Evolutionary conservation across 2,329 filamentous ascomycete species (phyloP).

Genomic region (Curvularia eragrostidis): DNA sequence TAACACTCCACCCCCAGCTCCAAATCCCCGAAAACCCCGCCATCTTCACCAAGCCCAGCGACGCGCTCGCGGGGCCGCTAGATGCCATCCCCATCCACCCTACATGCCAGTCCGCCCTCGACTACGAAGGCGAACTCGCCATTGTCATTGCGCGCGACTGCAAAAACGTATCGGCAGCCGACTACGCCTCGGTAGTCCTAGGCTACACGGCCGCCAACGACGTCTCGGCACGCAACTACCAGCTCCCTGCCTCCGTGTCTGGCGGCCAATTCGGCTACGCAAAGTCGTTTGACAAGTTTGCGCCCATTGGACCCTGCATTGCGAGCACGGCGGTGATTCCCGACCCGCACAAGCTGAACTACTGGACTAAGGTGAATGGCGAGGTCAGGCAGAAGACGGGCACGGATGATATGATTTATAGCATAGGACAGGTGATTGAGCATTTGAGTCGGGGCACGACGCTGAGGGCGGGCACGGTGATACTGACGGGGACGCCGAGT

Average conservation of each 20-base stretch:
- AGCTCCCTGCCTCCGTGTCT: constrained; percentile 47
- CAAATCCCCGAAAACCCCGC: constrained; percentile 41
- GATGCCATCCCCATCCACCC: constrained; percentile 40
- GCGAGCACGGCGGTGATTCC: constrained; percentile 41
- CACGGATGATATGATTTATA: constrained; percentile 58
- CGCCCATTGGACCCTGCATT: constrained; percentile 54
- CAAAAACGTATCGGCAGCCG: constrained; percentile 55
- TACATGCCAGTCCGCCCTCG: constrained; percentile 41
- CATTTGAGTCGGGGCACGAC: constrained; percentile 57
- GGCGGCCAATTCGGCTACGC: constrained; percentile 52
- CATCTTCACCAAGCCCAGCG: constrained; percentile 47
- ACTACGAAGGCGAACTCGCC: constrained; percentile 51
- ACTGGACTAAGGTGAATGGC: constrained; percentile 55
- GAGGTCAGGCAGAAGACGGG: constrained; percentile 53
- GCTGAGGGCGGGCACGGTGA: constrained; percentile 54
- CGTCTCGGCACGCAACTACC: constrained; percentile 64
- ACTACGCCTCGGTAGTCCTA: constrained; percentile 66
- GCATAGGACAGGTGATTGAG: constrained; percentile 51
- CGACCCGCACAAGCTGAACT: constrained; percentile 43
- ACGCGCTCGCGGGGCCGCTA: constrained; percentile 45
- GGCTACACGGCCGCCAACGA: constrained; percentile 71
- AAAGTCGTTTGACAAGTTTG: constrained; percentile 56
- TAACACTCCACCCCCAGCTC: constrained; percentile 20
- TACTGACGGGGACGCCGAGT: constrained; percentile 60
- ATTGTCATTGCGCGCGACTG: constrained; percentile 43